Evolutionary conservation across 352 stramenopile genomes (phyloP).

Genomic region (Phytophthora sojae): DNA sequence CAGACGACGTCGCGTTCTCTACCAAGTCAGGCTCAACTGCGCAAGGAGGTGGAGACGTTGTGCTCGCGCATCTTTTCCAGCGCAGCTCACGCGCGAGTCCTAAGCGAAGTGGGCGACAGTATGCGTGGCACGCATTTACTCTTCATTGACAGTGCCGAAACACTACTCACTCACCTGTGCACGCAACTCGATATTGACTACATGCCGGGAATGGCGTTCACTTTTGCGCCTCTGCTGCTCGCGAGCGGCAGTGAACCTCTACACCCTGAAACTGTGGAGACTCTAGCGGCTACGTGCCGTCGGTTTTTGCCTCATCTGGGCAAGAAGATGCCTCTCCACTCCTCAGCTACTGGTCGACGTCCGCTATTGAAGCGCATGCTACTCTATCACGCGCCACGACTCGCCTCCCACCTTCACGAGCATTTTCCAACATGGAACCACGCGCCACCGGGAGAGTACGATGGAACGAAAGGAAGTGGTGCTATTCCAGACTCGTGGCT

Average conservation of each 20-base stretch:
- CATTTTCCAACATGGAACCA: slow-evolving; percentile 76
- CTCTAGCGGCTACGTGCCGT: slow-evolving; percentile 51
- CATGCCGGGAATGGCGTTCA: slow-evolving; percentile 49
- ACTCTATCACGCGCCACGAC: slow-evolving; percentile 72
- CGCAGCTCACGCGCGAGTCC: slow-evolving; percentile 50
- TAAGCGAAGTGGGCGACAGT: slow-evolving; percentile 42
- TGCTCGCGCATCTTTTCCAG: slow-evolving; percentile 74
- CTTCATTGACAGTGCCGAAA: slow-evolving; percentile 83
- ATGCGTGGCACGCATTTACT: slow-evolving; percentile 66
- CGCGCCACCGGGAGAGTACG: slow-evolving; percentile 28
- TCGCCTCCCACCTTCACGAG: slow-evolving; percentile 82
- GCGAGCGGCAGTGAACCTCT: slow-evolving; percentile 75
- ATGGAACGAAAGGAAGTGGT: slow-evolving; percentile 26
- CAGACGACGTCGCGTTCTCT: slow-evolving; percentile 71
- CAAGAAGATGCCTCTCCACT: slow-evolving; percentile 38
- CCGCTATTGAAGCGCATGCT: slow-evolving; percentile 73
- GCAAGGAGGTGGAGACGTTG: slow-evolving; percentile 75
- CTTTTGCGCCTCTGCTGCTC: slow-evolving; percentile 65
- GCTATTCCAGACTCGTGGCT: slow-evolving; percentile 77
- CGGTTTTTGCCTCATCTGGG: slow-evolving; percentile 61
- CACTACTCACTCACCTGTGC: slow-evolving; percentile 71
- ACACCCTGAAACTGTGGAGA: slow-evolving; percentile 65
- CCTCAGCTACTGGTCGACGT: slow-evolving; percentile 47
- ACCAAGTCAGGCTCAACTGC: slow-evolving; percentile 56
- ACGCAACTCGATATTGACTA: slow-evolving; percentile 73